Conservation (phyloP, 177 flowering plant genomes). For the Vitis hybrid region DNA sequence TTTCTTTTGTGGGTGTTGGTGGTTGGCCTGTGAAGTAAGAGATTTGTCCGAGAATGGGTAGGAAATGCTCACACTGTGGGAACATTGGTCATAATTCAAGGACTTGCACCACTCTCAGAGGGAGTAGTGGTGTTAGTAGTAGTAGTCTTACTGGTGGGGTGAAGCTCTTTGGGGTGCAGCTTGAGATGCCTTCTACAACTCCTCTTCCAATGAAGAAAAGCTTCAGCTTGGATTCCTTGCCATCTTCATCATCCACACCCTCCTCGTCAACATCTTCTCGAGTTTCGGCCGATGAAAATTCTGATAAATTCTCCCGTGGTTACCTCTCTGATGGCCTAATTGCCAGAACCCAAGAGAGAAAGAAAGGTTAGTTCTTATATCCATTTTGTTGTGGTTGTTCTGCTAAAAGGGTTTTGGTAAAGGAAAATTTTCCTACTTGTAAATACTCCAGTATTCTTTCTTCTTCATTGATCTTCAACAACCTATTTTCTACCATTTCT, state of each 20-base stretch:
- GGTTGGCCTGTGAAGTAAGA: not conserved
- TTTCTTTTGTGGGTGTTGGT: slow-evolving; percentile 16
- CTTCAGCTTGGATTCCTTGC: slow-evolving; percentile 52
- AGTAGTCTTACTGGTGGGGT: slow-evolving; percentile 18
- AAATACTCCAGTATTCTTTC: no score
- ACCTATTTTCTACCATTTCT: no score
- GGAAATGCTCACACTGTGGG: slow-evolving; percentile 77
- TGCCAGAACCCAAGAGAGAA: slow-evolving; percentile 40
- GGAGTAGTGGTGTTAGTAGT: slow-evolving; percentile 4
- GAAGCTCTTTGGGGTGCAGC: slow-evolving; percentile 66
- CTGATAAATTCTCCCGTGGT: slow-evolving; percentile 31
- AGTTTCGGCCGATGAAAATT: slow-evolving; percentile 20
- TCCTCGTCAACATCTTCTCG: slow-evolving; percentile 30
- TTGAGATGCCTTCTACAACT: slow-evolving; percentile 26
- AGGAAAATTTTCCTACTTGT: not conserved
- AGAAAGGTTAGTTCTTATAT: slow-evolving; percentile 35
- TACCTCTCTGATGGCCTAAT: slow-evolving; percentile 50
- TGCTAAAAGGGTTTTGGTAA: not conserved
- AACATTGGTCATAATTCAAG: slow-evolving; percentile 71
- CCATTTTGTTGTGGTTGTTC: not conserved
- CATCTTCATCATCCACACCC: slow-evolving; percentile 28
- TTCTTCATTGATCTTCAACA: no score
- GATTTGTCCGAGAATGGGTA: slow-evolving; percentile 43
- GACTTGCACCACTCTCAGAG: slow-evolving; percentile 39
- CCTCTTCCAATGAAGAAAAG: slow-evolving; percentile 46